Evolutionary conservation across 371 early-diverging fungal genomes (phyloP), one percentile per base, ranked within the genome.

Genomic region (Mucor circinelloides): DNA sequence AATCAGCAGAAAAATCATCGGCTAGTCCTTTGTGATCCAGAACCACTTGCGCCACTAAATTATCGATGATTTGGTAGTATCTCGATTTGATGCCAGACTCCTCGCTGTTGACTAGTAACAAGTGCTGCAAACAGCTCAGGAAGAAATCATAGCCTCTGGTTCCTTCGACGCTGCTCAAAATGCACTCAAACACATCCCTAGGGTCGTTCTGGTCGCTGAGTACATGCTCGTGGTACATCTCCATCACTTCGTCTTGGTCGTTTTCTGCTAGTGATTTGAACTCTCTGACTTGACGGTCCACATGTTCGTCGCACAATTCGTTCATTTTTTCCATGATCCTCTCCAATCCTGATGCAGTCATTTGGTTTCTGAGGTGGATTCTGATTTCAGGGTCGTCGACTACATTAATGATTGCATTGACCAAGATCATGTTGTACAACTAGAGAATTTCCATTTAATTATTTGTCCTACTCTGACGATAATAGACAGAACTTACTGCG

Each of bases 21-120:
- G 90, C 89, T 23, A 90, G 78, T 0, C 90, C 92, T 62, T 90
- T 89, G 44, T 92, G 86, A 66, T 95, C 93, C 55, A 94, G 80
- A 6, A 95, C 93, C 0, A 95, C 90, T 67, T 94, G 92, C 0
- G 93, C 87, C 13, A 94, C 80, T 7, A 94, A 78, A 57, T 89
- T 83, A 74, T 95, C 94, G 59, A 95, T 88, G 34, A 95, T 77
- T 70, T 93, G 94, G 65, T 89, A 91, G 71, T 94, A 95, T 21
- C 89, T 84, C 19, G 81, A 84, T 73, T 83, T 87, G 31, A 78
- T 60, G 4, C 80, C 83, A 0, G 76, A 79, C 54, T 88, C 84
- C 52, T 92, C 94, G 28, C 89, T 87, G 61, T 73, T 73, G 58
- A 94, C 82, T 40, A 94, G 66, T 52, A 94, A 67, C 72, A 93